Conservation (phyloP, 1,284 basidiomycete species). For the Cryptococcus floricola region DNA sequence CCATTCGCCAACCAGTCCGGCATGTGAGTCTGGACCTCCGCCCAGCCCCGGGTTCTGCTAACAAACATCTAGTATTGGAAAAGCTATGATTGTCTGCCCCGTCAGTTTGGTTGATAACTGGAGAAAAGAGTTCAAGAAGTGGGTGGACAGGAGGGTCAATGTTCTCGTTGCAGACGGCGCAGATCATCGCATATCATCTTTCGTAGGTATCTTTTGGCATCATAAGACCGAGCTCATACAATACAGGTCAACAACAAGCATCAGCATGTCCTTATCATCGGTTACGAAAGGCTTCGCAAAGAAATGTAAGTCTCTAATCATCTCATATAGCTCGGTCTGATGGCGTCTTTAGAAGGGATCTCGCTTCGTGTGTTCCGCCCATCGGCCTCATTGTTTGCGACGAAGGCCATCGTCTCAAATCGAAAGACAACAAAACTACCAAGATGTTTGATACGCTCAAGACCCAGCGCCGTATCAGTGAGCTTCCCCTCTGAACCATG, state of each 20-base stretch:
- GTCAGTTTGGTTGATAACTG: constrained; percentile 95
- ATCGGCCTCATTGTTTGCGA: constrained; percentile 94
- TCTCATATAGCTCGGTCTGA: background rate
- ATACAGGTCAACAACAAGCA: constrained; percentile 56
- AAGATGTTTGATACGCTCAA: constrained; percentile 77
- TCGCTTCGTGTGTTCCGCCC: constrained; percentile 58
- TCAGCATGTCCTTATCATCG: constrained; percentile 83
- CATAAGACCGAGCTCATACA: background rate
- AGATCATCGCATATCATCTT: constrained; percentile 67
- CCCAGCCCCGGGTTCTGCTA: background rate
- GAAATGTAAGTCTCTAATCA: constrained; percentile 59
- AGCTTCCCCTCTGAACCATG: constrained; percentile 5
- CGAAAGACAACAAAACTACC: constrained; percentile 81
- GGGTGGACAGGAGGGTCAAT: constrained; percentile 53
- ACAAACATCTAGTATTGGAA: constrained; percentile 54
- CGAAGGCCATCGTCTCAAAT: constrained; percentile 94
- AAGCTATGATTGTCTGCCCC: constrained; percentile 89
- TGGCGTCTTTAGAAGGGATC: constrained; percentile 34
- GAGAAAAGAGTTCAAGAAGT: constrained; percentile 93
- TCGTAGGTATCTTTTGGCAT: constrained; percentile 62
- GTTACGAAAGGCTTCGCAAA: constrained; percentile 82
- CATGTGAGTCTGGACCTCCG: constrained; percentile 34
- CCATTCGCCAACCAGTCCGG: constrained; percentile 63
- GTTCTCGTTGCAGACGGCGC: constrained; percentile 73
- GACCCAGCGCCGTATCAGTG: constrained; percentile 64